phyloP scores from a whole-genome alignment of 306 rosid genomes.

The Trifolium dubium region DNA sequence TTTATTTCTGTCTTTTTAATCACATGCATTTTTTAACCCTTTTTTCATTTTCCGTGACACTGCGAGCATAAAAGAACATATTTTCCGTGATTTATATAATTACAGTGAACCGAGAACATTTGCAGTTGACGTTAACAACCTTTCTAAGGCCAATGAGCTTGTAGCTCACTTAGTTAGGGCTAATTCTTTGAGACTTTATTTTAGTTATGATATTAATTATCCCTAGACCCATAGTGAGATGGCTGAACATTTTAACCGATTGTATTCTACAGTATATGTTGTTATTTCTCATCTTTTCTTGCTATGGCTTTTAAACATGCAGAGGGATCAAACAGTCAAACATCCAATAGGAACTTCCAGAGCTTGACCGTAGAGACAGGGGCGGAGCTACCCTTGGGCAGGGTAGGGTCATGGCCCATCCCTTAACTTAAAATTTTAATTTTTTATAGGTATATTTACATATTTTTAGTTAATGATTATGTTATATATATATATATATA shows the following conservation, averaged over 20 bases:
- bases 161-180: background rate
- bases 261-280: slow-evolving; percentile 21
- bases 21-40: no score
- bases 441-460: no score
- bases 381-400: no score
- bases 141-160: slow-evolving; percentile 5
- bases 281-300: background rate
- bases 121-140: slow-evolving; percentile 6
- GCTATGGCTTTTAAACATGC: slow-evolving; percentile 40
- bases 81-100: background rate
- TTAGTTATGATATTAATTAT: background rate
- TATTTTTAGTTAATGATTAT: no score
- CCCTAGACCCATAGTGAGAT: background rate
- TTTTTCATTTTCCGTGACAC: no score
- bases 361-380: slow-evolving; percentile 80
- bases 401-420: no score
- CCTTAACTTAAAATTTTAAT: no score
- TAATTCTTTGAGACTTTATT: slow-evolving; percentile 13
- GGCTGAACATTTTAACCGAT: slow-evolving; percentile 6
- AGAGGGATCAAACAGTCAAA: slow-evolving; percentile 81
- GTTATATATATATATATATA: no score
- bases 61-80: no score
- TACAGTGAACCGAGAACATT: background rate
- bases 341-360: slow-evolving; percentile 68
- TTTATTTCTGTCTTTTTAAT: no score